Evolutionary conservation across 2,329 filamentous ascomycete species (phyloP).

Genomic region (Lachnellula arida): DNA sequence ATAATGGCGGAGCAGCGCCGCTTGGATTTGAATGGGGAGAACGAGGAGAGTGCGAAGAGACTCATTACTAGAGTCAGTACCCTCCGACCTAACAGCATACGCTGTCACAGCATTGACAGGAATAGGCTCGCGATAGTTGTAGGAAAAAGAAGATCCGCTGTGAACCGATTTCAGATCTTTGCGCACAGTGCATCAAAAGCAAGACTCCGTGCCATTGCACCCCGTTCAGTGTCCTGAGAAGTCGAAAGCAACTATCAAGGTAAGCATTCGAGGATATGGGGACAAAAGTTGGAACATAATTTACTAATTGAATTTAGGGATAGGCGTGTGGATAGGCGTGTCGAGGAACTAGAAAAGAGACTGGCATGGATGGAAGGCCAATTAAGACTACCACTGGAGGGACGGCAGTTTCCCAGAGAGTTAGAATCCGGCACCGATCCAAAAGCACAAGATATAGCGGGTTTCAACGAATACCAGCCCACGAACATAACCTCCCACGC

Average conservation of each 20-base stretch:
- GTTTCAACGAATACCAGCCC: background rate
- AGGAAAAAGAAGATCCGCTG: constrained; percentile 32
- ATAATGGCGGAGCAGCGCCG: background rate
- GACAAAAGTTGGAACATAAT: background rate
- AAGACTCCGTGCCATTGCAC: constrained; percentile 30
- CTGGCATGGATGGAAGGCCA: constrained; percentile 18
- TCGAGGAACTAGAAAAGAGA: constrained; percentile 20
- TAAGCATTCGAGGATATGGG: constrained; percentile 13
- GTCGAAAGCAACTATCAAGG: constrained; percentile 21
- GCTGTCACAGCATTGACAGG: background rate
- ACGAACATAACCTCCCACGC: background rate
- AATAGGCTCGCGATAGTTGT: constrained; percentile 29
- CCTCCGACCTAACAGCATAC: background rate
- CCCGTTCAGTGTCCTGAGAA: constrained; percentile 22
- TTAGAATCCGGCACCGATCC: background rate
- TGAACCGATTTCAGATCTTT: constrained; percentile 22
- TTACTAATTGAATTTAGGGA: constrained; percentile 5
- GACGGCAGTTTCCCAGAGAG: background rate
- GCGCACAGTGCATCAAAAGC: constrained; percentile 27
- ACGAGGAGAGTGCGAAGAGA: background rate
- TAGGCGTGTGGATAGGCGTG: constrained; percentile 9
- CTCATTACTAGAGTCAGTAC: constrained; percentile 13
- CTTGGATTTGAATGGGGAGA: background rate
- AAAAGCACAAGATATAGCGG: constrained; percentile 1
- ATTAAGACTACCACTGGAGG: constrained; percentile 9